These are phyloP conservation scores for Glomus cerebriforme DNA, from an alignment of 192 early-diverging fungal genomes.

Conservation along the genomic window DNA sequence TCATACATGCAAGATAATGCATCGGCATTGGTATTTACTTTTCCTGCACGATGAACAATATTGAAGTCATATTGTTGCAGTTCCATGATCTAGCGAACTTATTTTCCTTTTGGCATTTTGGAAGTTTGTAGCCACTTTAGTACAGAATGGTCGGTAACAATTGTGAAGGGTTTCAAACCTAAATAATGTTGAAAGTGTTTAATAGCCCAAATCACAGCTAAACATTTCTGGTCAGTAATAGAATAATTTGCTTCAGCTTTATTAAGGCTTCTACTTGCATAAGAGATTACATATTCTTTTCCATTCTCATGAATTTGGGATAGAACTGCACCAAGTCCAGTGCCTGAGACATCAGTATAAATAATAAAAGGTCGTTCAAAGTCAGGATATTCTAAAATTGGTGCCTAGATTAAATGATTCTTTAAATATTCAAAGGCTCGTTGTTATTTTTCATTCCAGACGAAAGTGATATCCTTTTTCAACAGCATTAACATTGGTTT, in stretches of 20 bases:
- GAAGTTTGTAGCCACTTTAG: conserved; percentile 16
- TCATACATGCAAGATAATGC: too few species aligned
- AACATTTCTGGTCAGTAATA: conserved; percentile 36
- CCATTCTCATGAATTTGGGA: conserved; percentile 5
- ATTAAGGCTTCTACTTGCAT: conserved; percentile 11
- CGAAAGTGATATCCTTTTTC: background rate
- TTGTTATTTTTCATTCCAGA: background rate
- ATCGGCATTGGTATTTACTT: background rate
- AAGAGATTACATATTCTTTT: background rate
- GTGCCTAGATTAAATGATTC: background rate
- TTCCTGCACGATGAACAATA: background rate
- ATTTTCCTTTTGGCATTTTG: background rate
- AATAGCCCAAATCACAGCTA: conserved; percentile 40
- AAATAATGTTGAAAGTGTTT: conserved; percentile 38
- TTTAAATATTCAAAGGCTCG: background rate
- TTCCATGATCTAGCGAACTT: too few species aligned
- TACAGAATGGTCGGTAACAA: conserved; percentile 41
- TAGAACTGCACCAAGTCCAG: conserved; percentile 12
- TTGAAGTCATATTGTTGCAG: background rate
- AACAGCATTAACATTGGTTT: background rate
- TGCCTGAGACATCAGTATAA: background rate
- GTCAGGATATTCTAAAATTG: background rate
- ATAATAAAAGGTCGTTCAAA: background rate
- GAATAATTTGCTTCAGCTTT: conserved; percentile 33
- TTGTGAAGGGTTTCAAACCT: conserved; percentile 23